Evolutionary conservation across 768 basidiomycete species (phyloP), one percentile per base, ranked within the genome.

Genomic region (Dacryopinax spathularia): DNA sequence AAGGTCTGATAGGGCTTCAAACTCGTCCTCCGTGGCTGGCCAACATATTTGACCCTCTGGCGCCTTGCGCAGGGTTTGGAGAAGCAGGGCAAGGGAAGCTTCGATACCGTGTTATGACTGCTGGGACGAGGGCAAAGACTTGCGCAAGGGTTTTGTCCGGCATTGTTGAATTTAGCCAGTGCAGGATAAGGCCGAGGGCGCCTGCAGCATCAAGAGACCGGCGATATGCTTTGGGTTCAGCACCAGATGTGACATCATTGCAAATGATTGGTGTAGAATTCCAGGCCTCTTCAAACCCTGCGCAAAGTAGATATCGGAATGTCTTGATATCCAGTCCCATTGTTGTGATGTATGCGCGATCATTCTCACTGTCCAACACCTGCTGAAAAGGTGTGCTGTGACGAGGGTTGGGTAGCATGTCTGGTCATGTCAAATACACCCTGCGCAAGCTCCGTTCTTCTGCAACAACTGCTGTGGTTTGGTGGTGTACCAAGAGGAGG

Each of bases 81-180:
- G 70, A 1, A 79, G 71, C 22, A 79, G 72, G 0, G 60, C 1
- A 0, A 74, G 69, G 66, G 66, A 77, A 78, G 1, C 33, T 60
- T 64, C 78, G 68, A 60, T 80, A 80, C 0, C 71, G 65, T 0
- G 73, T 71, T 13, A 72, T 68, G 0, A 76, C 78, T 1, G 75
- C 31, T 5, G 78, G 76, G 27, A 77, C 73, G 9, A 79, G 60
- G 0, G 75, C 75, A 68, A 81, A 81, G 0, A 79, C 77, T 39
- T 77, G 74, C 56, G 75, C 74, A 1, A 80, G 68, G 35, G 67
- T 73, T 5, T 72, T 69, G 36, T 79, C 74, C 0, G 39, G 70
- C 74, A 79, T 79, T 33, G 75, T 72, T 0, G 78, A 79, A 39
- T 70, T 71, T 6, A 80, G 71, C 20, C 70, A 79, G 61, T 81